Conservation (phyloP, 192 early-diverging fungal genomes). For the Coemansia sp. region DNA sequence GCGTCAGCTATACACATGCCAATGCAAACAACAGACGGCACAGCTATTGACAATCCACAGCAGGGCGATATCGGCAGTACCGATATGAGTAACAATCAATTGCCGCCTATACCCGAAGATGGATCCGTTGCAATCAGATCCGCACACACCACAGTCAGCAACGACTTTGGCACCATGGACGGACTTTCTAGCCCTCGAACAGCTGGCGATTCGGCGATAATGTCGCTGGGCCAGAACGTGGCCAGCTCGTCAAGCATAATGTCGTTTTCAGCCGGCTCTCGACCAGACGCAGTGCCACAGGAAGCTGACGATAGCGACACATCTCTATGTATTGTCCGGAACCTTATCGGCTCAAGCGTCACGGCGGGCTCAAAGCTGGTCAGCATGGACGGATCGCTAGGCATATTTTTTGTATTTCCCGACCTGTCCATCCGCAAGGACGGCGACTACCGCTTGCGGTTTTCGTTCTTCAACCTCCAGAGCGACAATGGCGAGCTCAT, state of each 20-base stretch:
- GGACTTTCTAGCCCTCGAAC: background rate
- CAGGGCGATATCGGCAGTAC: background rate
- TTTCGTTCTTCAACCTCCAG: conserved; percentile 64
- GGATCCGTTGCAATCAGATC: background rate
- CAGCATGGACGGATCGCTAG: conserved; percentile 57
- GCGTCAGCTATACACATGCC: background rate
- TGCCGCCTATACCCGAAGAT: background rate
- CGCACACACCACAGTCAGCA: conserved; percentile 2
- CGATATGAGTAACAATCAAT: background rate
- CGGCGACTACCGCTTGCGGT: conserved; percentile 62
- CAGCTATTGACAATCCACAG: background rate
- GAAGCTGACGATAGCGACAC: conserved; percentile 1
- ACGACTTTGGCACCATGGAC: background rate
- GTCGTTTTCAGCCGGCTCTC: conserved; percentile 31
- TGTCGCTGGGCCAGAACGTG: conserved; percentile 23
- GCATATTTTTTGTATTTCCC: conserved; percentile 77
- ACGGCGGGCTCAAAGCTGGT: conserved; percentile 61
- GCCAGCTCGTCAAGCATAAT: conserved; percentile 41
- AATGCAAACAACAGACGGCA: background rate
- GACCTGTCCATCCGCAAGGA: conserved; percentile 74
- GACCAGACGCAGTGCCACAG: background rate
- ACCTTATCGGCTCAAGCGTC: conserved; percentile 64
- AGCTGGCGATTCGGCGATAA: conserved; percentile 1
- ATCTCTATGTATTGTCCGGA: conserved; percentile 35
- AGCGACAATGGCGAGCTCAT: conserved; percentile 47